Conservation (phyloP, 257 asterid genomes). For the Lithospermum erythrorhizon region DNA sequence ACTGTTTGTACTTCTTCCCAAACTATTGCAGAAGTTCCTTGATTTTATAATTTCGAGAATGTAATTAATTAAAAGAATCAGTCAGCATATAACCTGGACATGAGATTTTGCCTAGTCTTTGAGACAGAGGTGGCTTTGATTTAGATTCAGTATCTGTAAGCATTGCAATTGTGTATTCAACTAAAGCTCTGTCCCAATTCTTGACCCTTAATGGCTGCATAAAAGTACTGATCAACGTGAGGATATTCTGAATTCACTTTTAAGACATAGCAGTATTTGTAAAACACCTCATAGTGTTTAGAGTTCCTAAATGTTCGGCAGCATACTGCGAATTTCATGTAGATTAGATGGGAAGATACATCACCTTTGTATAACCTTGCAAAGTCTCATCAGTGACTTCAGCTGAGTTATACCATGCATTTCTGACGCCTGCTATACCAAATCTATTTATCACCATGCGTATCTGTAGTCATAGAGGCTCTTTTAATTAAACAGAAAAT, state of each 20-base stretch:
- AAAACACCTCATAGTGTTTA: background rate
- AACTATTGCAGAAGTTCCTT: background rate
- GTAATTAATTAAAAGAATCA: conserved; percentile 6
- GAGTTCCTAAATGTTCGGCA: background rate
- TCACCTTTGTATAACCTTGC: conserved; percentile 89
- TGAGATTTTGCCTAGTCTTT: conserved; percentile 57
- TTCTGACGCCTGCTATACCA: conserved; percentile 53
- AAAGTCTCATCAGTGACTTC: conserved; percentile 69
- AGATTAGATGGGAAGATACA: conserved; percentile 3
- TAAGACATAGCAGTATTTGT: too few relatives aligned
- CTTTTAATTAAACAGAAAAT: background rate
- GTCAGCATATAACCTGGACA: conserved; percentile 61
- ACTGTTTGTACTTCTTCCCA: background rate
- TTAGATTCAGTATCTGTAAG: conserved; percentile 50
- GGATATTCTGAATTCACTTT: background rate
- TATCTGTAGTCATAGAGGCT: conserved; percentile 36
- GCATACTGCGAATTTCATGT: background rate
- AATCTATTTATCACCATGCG: conserved; percentile 62
- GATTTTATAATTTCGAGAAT: background rate
- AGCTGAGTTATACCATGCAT: conserved; percentile 74
- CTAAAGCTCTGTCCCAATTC: conserved; percentile 92
- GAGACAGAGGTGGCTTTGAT: conserved; percentile 37
- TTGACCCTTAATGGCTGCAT: conserved; percentile 75
- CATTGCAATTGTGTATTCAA: conserved; percentile 66
- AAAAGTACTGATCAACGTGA: conserved; percentile 4